phyloP scores from a whole-genome alignment of 208 protist genomes.

The Acanthamoeba royreba region DNA sequence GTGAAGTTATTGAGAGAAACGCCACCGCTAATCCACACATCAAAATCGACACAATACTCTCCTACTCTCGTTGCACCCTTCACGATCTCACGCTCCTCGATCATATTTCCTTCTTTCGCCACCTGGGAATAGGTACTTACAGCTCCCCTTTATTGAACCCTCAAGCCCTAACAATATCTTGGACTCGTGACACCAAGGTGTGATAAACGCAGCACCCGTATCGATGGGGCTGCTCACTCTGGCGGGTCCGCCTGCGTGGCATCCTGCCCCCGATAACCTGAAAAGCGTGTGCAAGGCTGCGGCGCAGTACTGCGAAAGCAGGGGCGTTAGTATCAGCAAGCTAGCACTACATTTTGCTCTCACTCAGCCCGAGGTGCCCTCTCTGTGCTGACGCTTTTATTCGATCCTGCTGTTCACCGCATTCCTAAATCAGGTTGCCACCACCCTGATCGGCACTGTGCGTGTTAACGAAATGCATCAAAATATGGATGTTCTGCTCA shows the following conservation, averaged over 20 bases:
- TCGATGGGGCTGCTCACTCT: conserved; percentile 24
- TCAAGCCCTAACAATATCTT: neutral
- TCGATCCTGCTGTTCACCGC: neutral
- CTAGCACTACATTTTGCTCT: neutral
- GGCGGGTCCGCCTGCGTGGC: conserved; percentile 5
- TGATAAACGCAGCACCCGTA: conserved; percentile 25
- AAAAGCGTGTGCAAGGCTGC: neutral
- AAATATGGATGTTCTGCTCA: neutral
- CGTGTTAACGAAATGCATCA: neutral
- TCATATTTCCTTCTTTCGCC: neutral
- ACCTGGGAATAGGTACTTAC: neutral
- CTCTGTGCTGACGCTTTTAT: neutral
- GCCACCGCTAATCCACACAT: neutral
- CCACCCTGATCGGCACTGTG: neutral
- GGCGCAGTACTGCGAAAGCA: neutral
- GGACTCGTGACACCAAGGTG: neutral
- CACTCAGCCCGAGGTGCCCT: neutral
- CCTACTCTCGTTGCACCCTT: conserved; percentile 30
- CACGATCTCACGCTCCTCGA: neutral
- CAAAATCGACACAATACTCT: neutral
- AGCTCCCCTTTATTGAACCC: neutral
- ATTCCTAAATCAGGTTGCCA: neutral
- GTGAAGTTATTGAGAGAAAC: neutral
- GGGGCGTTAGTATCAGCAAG: neutral
- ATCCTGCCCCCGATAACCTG: neutral